Conservation (phyloP, 139 green algal genomes). For the Ulvella scutata region DNA sequence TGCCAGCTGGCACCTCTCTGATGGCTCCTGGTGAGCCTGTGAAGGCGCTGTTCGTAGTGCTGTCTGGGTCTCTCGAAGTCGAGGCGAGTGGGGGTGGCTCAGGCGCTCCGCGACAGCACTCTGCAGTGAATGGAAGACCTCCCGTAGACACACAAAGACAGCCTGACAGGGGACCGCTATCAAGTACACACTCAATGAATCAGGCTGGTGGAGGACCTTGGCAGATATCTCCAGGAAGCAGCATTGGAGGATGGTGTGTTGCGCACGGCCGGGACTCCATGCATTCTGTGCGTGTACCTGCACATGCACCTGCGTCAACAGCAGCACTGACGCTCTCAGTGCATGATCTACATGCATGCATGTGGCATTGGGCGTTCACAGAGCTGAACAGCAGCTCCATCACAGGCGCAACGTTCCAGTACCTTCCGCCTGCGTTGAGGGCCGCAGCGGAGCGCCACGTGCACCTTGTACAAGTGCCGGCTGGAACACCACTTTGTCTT, state of each 20-base stretch:
- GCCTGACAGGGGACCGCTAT: too few species aligned
- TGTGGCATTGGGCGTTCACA: neutral
- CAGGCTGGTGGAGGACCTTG: too few species aligned
- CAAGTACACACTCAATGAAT: too few species aligned
- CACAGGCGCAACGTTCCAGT: neutral
- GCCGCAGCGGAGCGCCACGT: neutral
- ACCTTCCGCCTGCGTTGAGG: neutral
- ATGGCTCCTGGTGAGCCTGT: neutral
- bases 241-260: neutral
- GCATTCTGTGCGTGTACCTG: neutral
- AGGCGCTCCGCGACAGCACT: neutral
- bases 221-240: too few species aligned
- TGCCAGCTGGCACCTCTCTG: neutral
- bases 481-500: neutral
- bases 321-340: neutral
- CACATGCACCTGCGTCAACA: neutral
- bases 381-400: neutral
- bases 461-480: neutral
- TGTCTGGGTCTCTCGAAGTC: neutral
- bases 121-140: too few species aligned
- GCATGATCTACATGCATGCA: neutral
- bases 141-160: too few species aligned
- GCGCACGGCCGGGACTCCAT: neutral
- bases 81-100: neutral
- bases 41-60: neutral